Percentiles rank a stretch among this genome's conserved stretches.
Evolutionary conservation across 208 protist genomes (phyloP).

Genomic region (Trypanosoma brucei): DNA sequence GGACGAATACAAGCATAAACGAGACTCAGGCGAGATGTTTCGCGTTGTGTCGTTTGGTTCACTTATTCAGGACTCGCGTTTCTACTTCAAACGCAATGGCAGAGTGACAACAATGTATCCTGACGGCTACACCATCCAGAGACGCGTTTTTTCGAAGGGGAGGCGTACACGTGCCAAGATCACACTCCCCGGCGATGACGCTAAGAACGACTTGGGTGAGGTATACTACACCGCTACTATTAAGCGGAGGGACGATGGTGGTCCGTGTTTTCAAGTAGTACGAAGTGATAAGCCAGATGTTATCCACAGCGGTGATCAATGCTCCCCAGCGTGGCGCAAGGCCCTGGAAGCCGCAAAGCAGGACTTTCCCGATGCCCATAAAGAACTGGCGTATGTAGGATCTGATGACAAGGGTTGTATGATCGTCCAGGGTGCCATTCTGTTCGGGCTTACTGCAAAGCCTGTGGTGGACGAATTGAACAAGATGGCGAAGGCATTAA

Average conservation of each 20-base stretch:
- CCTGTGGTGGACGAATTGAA: slow-evolving; percentile 28
- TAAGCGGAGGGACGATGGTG: slow-evolving; percentile 7
- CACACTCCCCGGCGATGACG: slow-evolving; percentile 13
- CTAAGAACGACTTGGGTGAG: slow-evolving; percentile 2
- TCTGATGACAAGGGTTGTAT: slow-evolving; percentile 9
- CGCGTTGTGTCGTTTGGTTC: slow-evolving; percentile 43
- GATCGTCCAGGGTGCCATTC: slow-evolving; percentile 24
- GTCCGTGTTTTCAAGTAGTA: slow-evolving; percentile 39
- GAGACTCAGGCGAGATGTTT: slow-evolving; percentile 22
- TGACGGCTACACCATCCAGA: slow-evolving; percentile 50
- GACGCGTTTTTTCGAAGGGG: slow-evolving; percentile 34
- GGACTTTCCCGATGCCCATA: slow-evolving; percentile 43
- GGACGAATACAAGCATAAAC: not conserved
- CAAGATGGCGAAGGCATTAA: slow-evolving; percentile 23
- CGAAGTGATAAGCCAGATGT: slow-evolving; percentile 56
- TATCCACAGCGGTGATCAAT: slow-evolving; percentile 33
- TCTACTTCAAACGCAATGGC: slow-evolving; percentile 12
- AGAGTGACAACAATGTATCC: slow-evolving; percentile 25
- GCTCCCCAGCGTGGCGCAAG: slow-evolving; percentile 40
- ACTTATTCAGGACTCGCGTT: slow-evolving; percentile 30
- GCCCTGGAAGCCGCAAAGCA: slow-evolving; percentile 38
- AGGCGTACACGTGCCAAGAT: not conserved
- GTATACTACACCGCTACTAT: slow-evolving; percentile 41
- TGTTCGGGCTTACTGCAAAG: slow-evolving; percentile 35
- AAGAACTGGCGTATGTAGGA: slow-evolving; percentile 5